These are phyloP conservation scores for Cichorium intybus DNA, from an alignment of 140 eudicot species.

Conservation along the genomic window DNA sequence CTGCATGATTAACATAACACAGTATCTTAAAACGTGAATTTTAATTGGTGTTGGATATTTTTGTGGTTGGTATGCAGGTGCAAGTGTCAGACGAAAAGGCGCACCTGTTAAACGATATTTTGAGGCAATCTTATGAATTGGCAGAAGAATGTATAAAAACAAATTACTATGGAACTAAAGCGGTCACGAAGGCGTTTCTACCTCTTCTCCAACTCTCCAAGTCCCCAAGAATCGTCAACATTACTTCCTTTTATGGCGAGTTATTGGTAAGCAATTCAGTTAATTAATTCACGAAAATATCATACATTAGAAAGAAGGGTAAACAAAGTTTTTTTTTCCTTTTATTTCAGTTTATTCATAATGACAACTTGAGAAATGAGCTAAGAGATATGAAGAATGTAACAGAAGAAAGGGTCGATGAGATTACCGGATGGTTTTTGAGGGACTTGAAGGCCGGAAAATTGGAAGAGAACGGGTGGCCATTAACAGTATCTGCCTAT, in stretches of 20 bases:
- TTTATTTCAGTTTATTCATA: slow-evolving; percentile 20
- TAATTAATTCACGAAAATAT: neutral
- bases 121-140: slow-evolving; percentile 19
- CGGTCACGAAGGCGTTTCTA: slow-evolving; percentile 19
- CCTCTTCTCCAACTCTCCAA: slow-evolving; percentile 26
- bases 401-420: slow-evolving; percentile 22
- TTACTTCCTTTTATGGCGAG: slow-evolving; percentile 13
- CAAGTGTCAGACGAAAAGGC: slow-evolving; percentile 17
- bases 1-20: neutral
- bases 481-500: slow-evolving; percentile 22
- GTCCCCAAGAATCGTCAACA: slow-evolving; percentile 26
- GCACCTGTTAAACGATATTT: neutral
- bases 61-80: neutral
- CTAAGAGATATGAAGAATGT: slow-evolving; percentile 12
- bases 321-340: neutral
- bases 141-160: slow-evolving; percentile 22
- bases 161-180: slow-evolving; percentile 27
- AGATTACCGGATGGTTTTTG: slow-evolving; percentile 19
- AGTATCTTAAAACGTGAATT: neutral
- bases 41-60: neutral
- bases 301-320: no score
- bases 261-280: slow-evolving; percentile 12
- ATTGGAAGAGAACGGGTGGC: slow-evolving; percentile 27
- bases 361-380: slow-evolving; percentile 31
- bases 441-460: slow-evolving; percentile 26